A percentile compares a stretch with the other conserved stretches of the same genome.
Conservation (phyloP, 1,284 basidiomycete genomes). For the Naganishia liquefaciens region DNA sequence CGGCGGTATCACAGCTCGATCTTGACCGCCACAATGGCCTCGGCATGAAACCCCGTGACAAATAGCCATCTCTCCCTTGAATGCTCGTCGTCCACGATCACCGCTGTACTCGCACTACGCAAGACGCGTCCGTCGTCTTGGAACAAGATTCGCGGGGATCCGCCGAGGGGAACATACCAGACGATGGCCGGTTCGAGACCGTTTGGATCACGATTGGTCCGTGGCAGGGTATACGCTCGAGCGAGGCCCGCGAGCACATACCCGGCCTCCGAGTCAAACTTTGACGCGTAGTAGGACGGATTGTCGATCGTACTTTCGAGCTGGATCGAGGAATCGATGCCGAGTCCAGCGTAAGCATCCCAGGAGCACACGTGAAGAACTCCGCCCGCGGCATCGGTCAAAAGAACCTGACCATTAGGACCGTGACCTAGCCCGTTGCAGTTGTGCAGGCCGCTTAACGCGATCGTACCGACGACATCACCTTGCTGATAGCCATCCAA, state of each 20-base stretch:
- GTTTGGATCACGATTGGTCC: slow-evolving; percentile 6
- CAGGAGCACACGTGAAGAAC: slow-evolving; percentile 17
- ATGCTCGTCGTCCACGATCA: slow-evolving; percentile 36
- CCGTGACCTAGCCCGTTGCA: slow-evolving; percentile 44
- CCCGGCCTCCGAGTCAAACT: slow-evolving; percentile 34
- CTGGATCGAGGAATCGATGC: background rate
- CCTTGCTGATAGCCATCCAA: background rate
- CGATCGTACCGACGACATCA: slow-evolving; percentile 32
- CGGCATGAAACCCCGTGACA: slow-evolving; percentile 38
- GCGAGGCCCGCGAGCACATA: slow-evolving; percentile 39
- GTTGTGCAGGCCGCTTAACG: slow-evolving; percentile 39
- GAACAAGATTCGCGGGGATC: slow-evolving; percentile 31
- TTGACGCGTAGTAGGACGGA: slow-evolving; percentile 39
- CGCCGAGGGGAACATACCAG: slow-evolving; percentile 27
- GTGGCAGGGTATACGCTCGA: slow-evolving; percentile 32
- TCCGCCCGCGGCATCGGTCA: slow-evolving; percentile 40
- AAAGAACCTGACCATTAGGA: slow-evolving; percentile 34
- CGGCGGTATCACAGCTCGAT: slow-evolving; percentile 35
- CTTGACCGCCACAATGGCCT: slow-evolving; percentile 34
- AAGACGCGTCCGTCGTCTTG: slow-evolving; percentile 38
- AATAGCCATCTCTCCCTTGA: slow-evolving; percentile 39
- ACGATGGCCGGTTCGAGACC: slow-evolving; percentile 30
- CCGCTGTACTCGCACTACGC: slow-evolving; percentile 31
- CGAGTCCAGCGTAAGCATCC: background rate
- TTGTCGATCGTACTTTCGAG: slow-evolving; percentile 41